Percentiles rank a stretch among this genome's conserved stretches.
These are phyloP conservation scores for Meripilus lineatus DNA, from an alignment of 1,284 basidiomycete species.

Conservation along the genomic window DNA sequence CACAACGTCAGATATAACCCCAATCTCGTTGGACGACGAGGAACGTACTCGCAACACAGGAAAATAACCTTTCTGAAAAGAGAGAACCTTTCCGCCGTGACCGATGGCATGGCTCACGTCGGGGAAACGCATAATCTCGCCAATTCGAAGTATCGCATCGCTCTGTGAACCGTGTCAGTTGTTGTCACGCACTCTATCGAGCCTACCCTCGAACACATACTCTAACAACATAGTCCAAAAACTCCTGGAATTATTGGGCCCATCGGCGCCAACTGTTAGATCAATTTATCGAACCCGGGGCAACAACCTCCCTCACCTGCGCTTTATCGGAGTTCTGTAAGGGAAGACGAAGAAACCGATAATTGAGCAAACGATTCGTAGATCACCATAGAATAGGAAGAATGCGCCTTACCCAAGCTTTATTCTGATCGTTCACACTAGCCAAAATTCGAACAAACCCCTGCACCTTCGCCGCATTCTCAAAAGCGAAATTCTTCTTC, in stretches of 20 bases:
- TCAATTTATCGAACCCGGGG: too few relatives aligned
- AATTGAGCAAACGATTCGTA: neutral
- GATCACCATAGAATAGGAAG: neutral
- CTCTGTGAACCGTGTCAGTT: slow-evolving; percentile 27
- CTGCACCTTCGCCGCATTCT: slow-evolving; percentile 35
- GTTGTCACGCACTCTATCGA: slow-evolving; percentile 2
- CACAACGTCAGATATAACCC: slow-evolving; percentile 3
- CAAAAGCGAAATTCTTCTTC: slow-evolving; percentile 40
- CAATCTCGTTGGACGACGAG: neutral
- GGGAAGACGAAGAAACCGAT: slow-evolving; percentile 3
- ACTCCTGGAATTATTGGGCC: slow-evolving; percentile 27
- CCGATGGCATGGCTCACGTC: slow-evolving; percentile 36
- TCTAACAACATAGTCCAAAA: slow-evolving; percentile 37
- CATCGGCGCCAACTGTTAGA: too few relatives aligned
- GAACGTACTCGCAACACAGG: slow-evolving; percentile 48
- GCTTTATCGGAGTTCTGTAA: slow-evolving; percentile 46
- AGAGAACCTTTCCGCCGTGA: slow-evolving; percentile 32
- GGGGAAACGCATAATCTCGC: slow-evolving; percentile 42
- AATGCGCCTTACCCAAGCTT: slow-evolving; percentile 51
- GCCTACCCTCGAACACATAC: too few relatives aligned
- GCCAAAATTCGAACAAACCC: slow-evolving; percentile 43
- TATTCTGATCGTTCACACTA: slow-evolving; percentile 41
- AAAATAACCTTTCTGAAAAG: slow-evolving; percentile 57
- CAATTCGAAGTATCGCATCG: slow-evolving; percentile 47
- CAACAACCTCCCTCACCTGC: slow-evolving; percentile 40